Conservation (phyloP, 768 basidiomycete genomes). For the Hortiboletus flavorubellus region DNA sequence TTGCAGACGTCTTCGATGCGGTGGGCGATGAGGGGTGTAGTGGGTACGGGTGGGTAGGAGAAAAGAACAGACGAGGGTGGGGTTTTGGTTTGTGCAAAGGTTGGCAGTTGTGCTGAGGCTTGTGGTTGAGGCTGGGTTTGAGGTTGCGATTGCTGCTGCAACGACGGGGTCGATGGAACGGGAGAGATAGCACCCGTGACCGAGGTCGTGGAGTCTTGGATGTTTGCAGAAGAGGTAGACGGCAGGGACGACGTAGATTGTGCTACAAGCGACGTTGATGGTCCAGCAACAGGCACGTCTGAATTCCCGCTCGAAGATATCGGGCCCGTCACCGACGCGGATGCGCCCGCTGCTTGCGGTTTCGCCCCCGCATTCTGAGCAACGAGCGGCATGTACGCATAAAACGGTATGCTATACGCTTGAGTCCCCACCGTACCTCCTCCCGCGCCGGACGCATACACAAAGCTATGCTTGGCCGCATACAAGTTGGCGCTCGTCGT, state of each 20-base stretch:
- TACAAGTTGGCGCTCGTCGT: conserved; percentile 5
- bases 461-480: conserved; percentile 19
- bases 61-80: conserved; percentile 7
- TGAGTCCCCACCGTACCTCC: conserved; percentile 14
- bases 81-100: not conserved
- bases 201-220: not conserved
- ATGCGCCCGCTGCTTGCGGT: not conserved
- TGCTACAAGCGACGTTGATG: not conserved
- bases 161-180: not conserved
- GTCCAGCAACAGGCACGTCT: not conserved
- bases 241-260: not conserved
- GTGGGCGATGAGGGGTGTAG: conserved; percentile 20
- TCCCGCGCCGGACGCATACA: conserved; percentile 14
- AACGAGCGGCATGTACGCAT: conserved; percentile 18
- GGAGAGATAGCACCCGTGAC: not conserved
- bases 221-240: conserved; percentile 1
- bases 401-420: conserved; percentile 27
- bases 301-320: not conserved
- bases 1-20: conserved; percentile 53
- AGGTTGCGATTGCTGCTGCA: not conserved
- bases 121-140: not conserved
- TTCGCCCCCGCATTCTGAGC: conserved; percentile 11
- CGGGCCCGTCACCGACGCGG: not conserved
- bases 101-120: not conserved
- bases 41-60: conserved; percentile 8